Percentiles rank a stretch among this genome's conserved stretches.
Evolutionary conservation across 345 rosid genomes (phyloP).

Genomic region (Psidium friedrichsthalianum): DNA sequence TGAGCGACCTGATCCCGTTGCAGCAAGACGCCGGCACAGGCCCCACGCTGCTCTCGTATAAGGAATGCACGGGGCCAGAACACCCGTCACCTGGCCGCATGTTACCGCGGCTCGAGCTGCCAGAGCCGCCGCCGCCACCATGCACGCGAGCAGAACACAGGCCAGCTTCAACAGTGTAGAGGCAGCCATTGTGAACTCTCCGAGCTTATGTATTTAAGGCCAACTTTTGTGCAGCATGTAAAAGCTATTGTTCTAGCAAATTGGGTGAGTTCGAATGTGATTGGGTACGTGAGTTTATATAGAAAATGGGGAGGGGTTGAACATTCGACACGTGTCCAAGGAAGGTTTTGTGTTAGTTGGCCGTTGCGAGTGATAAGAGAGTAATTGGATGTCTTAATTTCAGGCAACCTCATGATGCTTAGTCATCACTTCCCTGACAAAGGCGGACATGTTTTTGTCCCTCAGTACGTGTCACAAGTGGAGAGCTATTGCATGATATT

Average conservation of each 20-base stretch:
- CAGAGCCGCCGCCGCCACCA: neutral
- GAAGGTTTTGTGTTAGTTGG: no score
- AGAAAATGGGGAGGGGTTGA: neutral
- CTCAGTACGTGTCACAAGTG: neutral
- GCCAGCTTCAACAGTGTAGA: neutral
- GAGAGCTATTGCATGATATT: neutral
- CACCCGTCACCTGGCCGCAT: neutral
- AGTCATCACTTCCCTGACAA: neutral
- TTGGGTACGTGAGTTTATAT: neutral
- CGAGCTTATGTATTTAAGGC: neutral
- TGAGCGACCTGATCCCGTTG: neutral
- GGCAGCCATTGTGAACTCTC: neutral
- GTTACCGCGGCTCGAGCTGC: neutral
- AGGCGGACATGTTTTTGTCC: neutral
- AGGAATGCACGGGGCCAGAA: neutral
- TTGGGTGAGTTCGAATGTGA: neutral
- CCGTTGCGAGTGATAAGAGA: no score
- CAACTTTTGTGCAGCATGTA: neutral
- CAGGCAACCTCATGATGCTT: neutral
- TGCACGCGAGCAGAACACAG: neutral
- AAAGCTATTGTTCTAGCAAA: neutral
- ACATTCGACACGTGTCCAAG: no score
- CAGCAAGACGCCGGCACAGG: constrained; percentile 1
- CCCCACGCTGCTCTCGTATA: neutral
- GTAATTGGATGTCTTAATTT: no score